These are phyloP conservation scores for Serendipita sp. DNA, from an alignment of 768 basidiomycete genomes.

Conservation along the genomic window DNA sequence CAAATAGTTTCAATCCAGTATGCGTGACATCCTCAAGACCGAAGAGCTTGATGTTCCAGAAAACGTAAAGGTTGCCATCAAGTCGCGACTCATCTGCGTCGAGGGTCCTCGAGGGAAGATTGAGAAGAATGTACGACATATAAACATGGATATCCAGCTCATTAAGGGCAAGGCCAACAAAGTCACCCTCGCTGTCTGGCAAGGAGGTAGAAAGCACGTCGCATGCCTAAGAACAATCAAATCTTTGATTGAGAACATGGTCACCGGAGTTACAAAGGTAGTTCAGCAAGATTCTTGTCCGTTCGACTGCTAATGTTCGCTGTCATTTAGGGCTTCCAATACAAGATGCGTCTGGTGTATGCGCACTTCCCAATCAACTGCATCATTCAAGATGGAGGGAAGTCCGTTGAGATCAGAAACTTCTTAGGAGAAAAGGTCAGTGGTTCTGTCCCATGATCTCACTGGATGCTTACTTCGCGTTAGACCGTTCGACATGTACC, in stretches of 20 bases:
- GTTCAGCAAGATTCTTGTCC: constrained; percentile 17
- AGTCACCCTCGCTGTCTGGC: constrained; percentile 91
- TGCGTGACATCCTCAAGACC: constrained; percentile 85
- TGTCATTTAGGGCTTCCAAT: constrained; percentile 72
- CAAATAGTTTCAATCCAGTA: constrained; percentile 28
- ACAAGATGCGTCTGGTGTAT: constrained; percentile 99
- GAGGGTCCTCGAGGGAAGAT: constrained; percentile 86
- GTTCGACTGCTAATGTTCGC: neutral
- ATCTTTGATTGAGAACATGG: constrained; percentile 93
- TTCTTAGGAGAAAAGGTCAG: constrained; percentile 86
- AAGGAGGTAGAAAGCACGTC: constrained; percentile 95
- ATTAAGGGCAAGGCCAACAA: constrained; percentile 58
- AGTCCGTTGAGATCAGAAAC: constrained; percentile 76
- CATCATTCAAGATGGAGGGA: constrained; percentile 69
- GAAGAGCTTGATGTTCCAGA: constrained; percentile 86
- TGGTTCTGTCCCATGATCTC: neutral
- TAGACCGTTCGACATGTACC: constrained; percentile 82
- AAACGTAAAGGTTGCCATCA: constrained; percentile 71
- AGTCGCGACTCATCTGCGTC: constrained; percentile 83
- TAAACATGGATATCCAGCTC: constrained; percentile 85
- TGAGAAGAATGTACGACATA: constrained; percentile 82
- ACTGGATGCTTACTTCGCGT: neutral
- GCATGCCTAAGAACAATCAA: constrained; percentile 95
- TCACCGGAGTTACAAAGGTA: constrained; percentile 88
- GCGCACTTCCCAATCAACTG: constrained; percentile 99